Base-by-base conservation (phyloP, 2,329 filamentous ascomycete genomes). In the Claviceps sp. region DNA sequence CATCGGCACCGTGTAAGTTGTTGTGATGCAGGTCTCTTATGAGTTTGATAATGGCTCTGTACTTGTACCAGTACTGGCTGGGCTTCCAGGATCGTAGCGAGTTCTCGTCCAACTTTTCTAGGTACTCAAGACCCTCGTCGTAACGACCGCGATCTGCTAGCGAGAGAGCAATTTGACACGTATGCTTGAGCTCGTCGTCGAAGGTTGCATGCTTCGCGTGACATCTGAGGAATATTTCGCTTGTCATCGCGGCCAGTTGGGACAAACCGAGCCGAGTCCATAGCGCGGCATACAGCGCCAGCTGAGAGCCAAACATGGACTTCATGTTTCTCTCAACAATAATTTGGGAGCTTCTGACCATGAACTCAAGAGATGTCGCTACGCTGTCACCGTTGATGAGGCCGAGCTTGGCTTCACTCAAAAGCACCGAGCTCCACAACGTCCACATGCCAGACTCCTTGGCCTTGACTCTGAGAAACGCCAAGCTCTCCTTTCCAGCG, bases 401-500 rank as follows among this genome's bases (percentile, higher is more conserved):
- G 19, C 80, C 80, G 43, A 94, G 71, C 64, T 90, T 94, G 2
- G 89, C 88, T 66, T 97, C 90, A 59, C 85, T 89, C 50, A 95
- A 73, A 14, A 95, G 71, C 1, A 89, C 87, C 2, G 88, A 89
- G 62, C 86, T 89, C 70, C 91, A 81, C 2, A 96, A 71, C 50
- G 82, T 82, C 80, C 87, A 93, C 80, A 93, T 90, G 52, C 87
- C 87, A 1, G 81, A 80, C 62, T 96, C 90, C 61, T 84, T 89
- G 2, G 91, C 87, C 65, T 93, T 93, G 16, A 83, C 79, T 57
- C 91, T 89, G 41, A 97, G 76, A 60, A 93, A 96, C 0, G 81
- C 77, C 6, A 96, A 75, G 1, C 83, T 89, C 63, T 96, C 89
- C 58, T 85, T 85, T 50, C 89, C 87, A 38, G 82, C 84, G 0